Evolutionary conservation across 352 stramenopile genomes (phyloP).

Genomic region (Pythium brachiatum): DNA sequence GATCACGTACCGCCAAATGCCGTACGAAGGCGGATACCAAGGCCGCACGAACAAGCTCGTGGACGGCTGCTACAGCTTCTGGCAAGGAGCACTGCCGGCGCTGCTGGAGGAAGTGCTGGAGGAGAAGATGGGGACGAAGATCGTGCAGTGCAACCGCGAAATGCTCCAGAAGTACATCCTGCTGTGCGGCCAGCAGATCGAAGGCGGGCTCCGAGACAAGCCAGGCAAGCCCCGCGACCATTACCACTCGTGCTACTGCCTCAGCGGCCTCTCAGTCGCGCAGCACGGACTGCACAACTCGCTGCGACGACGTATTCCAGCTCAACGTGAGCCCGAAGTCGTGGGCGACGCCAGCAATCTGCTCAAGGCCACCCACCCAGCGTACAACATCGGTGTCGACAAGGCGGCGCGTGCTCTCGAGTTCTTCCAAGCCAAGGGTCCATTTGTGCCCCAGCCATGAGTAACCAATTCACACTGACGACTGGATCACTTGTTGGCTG

Average conservation of each 20-base stretch:
- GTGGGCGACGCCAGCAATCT: constrained; percentile 66
- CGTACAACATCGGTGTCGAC: constrained; percentile 91
- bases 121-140: constrained; percentile 30
- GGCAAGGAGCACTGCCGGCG: constrained; percentile 91
- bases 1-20: constrained; percentile 94
- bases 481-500: constrained; percentile 12
- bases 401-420: constrained; percentile 68
- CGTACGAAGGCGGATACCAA: constrained; percentile 89
- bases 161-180: constrained; percentile 93
- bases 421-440: constrained; percentile 64
- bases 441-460: constrained; percentile 37
- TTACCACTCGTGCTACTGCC: constrained; percentile 99
- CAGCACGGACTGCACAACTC: constrained; percentile 70
- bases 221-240: constrained; percentile 95
- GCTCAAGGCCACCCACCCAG: constrained; percentile 83
- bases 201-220: constrained; percentile 93
- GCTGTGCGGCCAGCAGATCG: constrained; percentile 93
- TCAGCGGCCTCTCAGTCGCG: constrained; percentile 94
- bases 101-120: constrained; percentile 62
- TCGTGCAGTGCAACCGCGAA: constrained; percentile 70
- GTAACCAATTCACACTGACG: not conserved
- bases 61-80: constrained; percentile 99
- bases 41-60: constrained; percentile 99
- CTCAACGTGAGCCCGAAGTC: constrained; percentile 38
- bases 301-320: constrained; percentile 24